Percentiles rank a stretch among this genome's conserved stretches.
Conservation (phyloP, 257 asterid species). For the Fraxinus excelsior region DNA sequence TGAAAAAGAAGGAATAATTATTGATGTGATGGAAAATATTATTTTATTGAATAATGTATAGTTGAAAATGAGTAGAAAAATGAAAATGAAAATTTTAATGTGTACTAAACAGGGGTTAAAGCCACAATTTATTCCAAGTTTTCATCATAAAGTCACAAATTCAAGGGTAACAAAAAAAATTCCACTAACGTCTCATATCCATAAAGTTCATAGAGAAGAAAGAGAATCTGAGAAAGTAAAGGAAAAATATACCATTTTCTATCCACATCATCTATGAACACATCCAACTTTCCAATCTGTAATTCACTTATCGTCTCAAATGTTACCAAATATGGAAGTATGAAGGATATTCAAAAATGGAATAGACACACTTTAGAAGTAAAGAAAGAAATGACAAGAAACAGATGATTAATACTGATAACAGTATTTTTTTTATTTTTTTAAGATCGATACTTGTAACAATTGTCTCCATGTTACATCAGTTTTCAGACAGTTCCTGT, state of each 20-base stretch:
- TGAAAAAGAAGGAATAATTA: too few species aligned
- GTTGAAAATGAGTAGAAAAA: too few species aligned
- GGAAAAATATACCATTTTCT: constrained; percentile 21
- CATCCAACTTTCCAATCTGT: constrained; percentile 46
- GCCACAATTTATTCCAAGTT: too few species aligned
- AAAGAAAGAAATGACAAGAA: constrained; percentile 9
- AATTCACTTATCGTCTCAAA: constrained; percentile 31
- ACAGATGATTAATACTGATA: not conserved
- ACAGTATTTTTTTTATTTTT: not conserved
- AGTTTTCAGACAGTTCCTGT: not conserved
- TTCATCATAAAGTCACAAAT: too few species aligned
- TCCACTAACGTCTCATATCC: constrained; percentile 28
- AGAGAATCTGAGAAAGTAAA: not conserved
- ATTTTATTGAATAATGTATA: too few species aligned
- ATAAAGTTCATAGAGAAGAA: constrained; percentile 15
- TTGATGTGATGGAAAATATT: too few species aligned
- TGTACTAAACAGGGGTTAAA: too few species aligned
- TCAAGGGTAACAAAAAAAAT: not conserved
- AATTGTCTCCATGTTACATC: not conserved
- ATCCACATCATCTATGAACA: constrained; percentile 38
- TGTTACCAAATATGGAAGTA: too few species aligned
- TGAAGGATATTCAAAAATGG: too few species aligned
- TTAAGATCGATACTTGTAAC: not conserved
- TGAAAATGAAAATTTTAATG: too few species aligned
- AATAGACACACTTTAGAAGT: too few species aligned